Evolutionary conservation across 345 rosid genomes (phyloP).

Genomic region (Brassica napus): Da-Ae NC_063439.1:716001-716500

Average conservation of each 20-base stretch:
- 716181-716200: conserved; percentile 71
- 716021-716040: conserved; percentile 84
- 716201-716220: background rate
- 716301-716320: conserved; percentile 79
- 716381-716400: conserved; percentile 56
- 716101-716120: background rate
- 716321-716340: conserved; percentile 70
- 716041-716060: conserved; percentile 77
- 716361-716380: conserved; percentile 92
- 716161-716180: conserved; percentile 86
- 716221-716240: conserved; percentile 2
- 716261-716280: background rate
- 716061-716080: conserved; percentile 21
- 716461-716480: no score
- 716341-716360: conserved; percentile 81
- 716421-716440: background rate
- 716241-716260: background rate
- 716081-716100: conserved; percentile 7
- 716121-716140: conserved; percentile 68
- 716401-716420: background rate
- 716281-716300: background rate
- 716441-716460: no score
- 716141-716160: conserved; percentile 78
- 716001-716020: conserved; percentile 69
- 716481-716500: no score